phyloP scores from a whole-genome alignment of 768 basidiomycete species.

The Suillus discolor region DNA sequence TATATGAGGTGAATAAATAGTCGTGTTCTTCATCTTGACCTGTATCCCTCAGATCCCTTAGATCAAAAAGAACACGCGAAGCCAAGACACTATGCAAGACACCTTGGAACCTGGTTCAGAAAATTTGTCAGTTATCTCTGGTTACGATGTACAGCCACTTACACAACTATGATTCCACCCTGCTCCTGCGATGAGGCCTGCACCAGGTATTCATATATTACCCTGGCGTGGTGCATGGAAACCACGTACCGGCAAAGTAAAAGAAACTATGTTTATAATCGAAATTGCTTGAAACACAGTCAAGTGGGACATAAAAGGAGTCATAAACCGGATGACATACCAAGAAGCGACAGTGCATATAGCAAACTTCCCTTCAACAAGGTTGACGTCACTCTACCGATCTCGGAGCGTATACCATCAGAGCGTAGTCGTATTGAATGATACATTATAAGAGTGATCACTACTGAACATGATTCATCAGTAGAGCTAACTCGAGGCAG shows the following conservation, averaged over 20 bases:
- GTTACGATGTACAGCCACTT: slow-evolving; percentile 3
- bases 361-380: slow-evolving; percentile 15
- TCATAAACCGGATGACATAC: slow-evolving; percentile 3
- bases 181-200: slow-evolving; percentile 6
- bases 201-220: neutral
- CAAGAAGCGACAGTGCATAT: slow-evolving; percentile 12
- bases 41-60: neutral
- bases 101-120: slow-evolving; percentile 11
- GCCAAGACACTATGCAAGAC: slow-evolving; percentile 17
- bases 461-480: slow-evolving; percentile 4
- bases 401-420: neutral
- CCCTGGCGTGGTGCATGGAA: neutral
- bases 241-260: slow-evolving; percentile 11
- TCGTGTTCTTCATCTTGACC: neutral
- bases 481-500: neutral
- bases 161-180: slow-evolving; percentile 13
- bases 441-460: slow-evolving; percentile 4
- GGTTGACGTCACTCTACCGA: neutral
- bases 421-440: neutral
- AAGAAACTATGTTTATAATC: slow-evolving; percentile 10
- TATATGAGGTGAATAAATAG: neutral
- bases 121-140: neutral
- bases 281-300: slow-evolving; percentile 9
- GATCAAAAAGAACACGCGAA: slow-evolving; percentile 15
- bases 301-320: neutral